A percentile compares a stretch with the other conserved stretches of the same genome.
These are phyloP conservation scores for Penicillium arizonense DNA, from an alignment of 495 filamentous ascomycete genomes.

Conservation along the genomic window DNA sequence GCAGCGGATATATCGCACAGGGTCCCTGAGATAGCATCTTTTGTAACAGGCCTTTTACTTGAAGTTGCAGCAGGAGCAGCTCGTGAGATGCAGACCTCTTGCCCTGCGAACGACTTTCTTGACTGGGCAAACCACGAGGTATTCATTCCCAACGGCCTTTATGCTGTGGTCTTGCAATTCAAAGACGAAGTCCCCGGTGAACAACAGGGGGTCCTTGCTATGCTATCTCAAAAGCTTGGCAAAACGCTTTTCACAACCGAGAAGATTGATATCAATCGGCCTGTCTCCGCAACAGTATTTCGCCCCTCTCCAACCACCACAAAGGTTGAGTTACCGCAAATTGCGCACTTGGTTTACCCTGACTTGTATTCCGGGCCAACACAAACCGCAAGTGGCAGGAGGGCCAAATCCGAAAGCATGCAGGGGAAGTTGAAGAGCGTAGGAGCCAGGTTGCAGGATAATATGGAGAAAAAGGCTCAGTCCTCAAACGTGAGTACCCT, in stretches of 20 bases:
- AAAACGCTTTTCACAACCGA: constrained; percentile 11
- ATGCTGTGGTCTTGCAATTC: constrained; percentile 49
- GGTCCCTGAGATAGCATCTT: background rate
- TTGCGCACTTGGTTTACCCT: constrained; percentile 50
- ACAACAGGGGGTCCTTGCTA: constrained; percentile 1
- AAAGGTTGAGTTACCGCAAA: constrained; percentile 38
- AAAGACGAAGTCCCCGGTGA: constrained; percentile 13
- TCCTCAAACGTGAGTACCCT: constrained; percentile 54
- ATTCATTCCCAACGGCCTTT: constrained; percentile 55
- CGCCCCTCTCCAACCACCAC: constrained; percentile 24
- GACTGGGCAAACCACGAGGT: constrained; percentile 54
- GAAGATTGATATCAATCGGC: constrained; percentile 9
- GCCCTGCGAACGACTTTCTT: constrained; percentile 41
- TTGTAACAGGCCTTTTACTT: background rate
- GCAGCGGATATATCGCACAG: background rate
- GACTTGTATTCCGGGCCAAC: constrained; percentile 10
- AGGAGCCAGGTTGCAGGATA: constrained; percentile 39
- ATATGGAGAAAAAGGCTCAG: constrained; percentile 45
- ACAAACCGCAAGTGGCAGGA: background rate
- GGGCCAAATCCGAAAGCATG: too few relatives aligned
- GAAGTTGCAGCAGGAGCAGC: background rate
- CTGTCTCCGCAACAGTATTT: background rate
- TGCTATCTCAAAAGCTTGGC: constrained; percentile 3
- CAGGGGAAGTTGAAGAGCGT: constrained; percentile 7
- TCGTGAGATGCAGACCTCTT: constrained; percentile 27